A percentile compares a stretch with the other conserved stretches of the same genome.
Conservation (phyloP, 768 basidiomycete genomes). For the Suillus hirtellus region DNA sequence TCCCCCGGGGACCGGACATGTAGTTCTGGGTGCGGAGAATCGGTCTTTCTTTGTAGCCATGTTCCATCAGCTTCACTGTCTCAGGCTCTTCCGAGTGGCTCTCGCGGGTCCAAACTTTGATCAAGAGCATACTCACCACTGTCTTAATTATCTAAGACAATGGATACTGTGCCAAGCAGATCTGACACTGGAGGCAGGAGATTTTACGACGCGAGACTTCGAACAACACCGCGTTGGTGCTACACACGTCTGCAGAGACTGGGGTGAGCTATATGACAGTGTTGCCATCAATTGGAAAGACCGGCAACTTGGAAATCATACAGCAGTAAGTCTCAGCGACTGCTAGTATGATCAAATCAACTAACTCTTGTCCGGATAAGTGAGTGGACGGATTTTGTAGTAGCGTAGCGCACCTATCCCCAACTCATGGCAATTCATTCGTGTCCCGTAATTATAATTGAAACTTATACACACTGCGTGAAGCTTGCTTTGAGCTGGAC, state of each 20-base stretch:
- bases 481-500: no score
- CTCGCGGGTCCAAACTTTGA: neutral
- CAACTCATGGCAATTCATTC: no score
- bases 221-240: slow-evolving; percentile 21
- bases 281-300: neutral
- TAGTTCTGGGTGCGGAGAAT: neutral
- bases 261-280: slow-evolving; percentile 20
- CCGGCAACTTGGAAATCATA: neutral
- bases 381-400: neutral
- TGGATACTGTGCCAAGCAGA: slow-evolving; percentile 30
- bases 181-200: slow-evolving; percentile 30
- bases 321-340: neutral
- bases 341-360: neutral
- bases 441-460: no score
- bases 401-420: neutral
- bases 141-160: slow-evolving; percentile 40
- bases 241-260: slow-evolving; percentile 24
- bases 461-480: no score
- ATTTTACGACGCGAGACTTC: slow-evolving; percentile 32
- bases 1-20: neutral
- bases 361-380: neutral
- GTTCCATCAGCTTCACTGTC: slow-evolving; percentile 1
- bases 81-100: neutral
- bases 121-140: slow-evolving; percentile 26
- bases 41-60: neutral